These are phyloP conservation scores for Tremellales sp. DNA, from an alignment of 1,284 basidiomycete species.

Conservation along the genomic window DNA sequence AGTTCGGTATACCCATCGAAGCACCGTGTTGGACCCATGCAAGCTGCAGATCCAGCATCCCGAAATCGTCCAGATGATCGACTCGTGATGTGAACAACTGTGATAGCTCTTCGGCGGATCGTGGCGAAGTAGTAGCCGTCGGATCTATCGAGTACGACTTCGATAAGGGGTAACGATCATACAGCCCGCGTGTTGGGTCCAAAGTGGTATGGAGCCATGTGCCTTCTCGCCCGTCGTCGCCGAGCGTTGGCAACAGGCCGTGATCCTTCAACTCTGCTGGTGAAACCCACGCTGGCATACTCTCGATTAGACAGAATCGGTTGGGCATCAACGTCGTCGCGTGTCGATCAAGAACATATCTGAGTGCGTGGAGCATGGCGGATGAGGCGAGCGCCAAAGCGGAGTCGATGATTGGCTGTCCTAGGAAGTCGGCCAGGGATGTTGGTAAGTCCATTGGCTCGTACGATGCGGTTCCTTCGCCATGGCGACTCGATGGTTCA, in stretches of 20 bases:
- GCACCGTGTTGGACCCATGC: conserved; percentile 78
- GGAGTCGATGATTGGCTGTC: conserved; percentile 56
- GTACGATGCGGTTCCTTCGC: not conserved
- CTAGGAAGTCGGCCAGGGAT: conserved; percentile 62
- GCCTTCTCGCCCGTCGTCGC: conserved; percentile 52
- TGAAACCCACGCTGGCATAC: conserved; percentile 66
- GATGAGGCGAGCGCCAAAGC: conserved; percentile 64
- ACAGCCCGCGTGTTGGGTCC: not conserved
- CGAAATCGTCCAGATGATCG: conserved; percentile 62
- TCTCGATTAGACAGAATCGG: conserved; percentile 65
- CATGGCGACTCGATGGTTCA: not conserved
- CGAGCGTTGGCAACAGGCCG: conserved; percentile 62
- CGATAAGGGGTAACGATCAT: not conserved
- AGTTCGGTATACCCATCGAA: conserved; percentile 67
- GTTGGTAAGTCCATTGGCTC: conserved; percentile 50
- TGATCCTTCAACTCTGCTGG: conserved; percentile 57
- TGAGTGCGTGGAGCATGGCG: conserved; percentile 59
- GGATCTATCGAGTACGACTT: too few species aligned
- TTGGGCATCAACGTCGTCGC: conserved; percentile 59
- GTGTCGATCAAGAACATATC: conserved; percentile 60
- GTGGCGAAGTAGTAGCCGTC: not conserved
- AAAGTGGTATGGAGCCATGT: not conserved
- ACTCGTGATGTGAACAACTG: conserved; percentile 71
- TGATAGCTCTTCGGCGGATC: conserved; percentile 52
- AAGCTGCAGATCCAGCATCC: conserved; percentile 73